Conservation (phyloP, 306 rosid genomes). For the Sicyos baderoa region DNA sequence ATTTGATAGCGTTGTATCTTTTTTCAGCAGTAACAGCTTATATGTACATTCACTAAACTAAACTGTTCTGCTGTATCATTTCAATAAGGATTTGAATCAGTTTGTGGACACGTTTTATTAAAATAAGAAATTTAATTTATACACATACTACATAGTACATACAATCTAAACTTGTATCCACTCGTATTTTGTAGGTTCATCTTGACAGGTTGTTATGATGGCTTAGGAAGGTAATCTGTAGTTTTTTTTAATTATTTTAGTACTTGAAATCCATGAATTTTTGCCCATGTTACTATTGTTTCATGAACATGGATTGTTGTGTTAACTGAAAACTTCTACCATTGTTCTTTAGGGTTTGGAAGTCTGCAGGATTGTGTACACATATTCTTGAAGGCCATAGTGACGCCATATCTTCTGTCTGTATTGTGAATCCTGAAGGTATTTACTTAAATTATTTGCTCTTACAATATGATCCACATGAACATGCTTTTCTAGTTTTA, state of each 20-base stretch:
- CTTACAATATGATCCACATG: neutral
- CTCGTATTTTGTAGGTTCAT: constrained; percentile 60
- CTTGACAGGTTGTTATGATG: constrained; percentile 86
- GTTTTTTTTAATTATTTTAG: neutral
- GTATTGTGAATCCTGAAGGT: constrained; percentile 58
- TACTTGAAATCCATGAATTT: constrained; percentile 1
- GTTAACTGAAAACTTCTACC: constrained; percentile 4
- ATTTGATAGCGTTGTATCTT: neutral
- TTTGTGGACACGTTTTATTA: neutral
- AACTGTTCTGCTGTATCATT: constrained; percentile 5
- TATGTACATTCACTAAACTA: neutral
- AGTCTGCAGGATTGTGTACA: constrained; percentile 58
- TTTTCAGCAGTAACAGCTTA: neutral
- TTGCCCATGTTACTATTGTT: constrained; percentile 8
- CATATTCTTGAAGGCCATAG: constrained; percentile 78
- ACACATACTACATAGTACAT: neutral
- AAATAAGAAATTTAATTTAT: neutral
- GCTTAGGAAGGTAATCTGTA: constrained; percentile 66
- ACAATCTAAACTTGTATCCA: neutral
- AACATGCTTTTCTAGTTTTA: neutral
- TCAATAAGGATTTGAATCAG: neutral
- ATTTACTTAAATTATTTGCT: neutral
- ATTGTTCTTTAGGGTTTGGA: constrained; percentile 57
- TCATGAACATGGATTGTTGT: constrained; percentile 5
- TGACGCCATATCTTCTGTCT: constrained; percentile 59